Conservation (phyloP, 1,284 basidiomycete genomes). For the Thelephora terrestris region DNA sequence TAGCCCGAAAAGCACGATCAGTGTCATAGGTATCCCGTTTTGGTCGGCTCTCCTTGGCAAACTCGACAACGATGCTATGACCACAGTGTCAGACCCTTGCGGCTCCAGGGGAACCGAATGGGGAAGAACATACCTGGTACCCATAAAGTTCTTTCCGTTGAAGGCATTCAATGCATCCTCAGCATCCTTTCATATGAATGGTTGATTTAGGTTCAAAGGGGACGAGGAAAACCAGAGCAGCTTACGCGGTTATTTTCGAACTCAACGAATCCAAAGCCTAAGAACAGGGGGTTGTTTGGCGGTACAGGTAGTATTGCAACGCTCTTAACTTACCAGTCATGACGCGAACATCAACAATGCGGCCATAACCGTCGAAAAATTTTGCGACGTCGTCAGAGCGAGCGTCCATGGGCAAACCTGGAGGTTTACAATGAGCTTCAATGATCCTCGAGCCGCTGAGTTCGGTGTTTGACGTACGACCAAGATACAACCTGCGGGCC, state of each 20-base stretch:
- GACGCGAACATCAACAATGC: conserved; percentile 83
- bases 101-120: background rate
- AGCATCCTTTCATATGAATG: conserved; percentile 54
- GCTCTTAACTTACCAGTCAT: conserved; percentile 65
- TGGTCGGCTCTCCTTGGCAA: conserved; percentile 81
- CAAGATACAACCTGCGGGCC: conserved; percentile 1
- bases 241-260: conserved; percentile 73
- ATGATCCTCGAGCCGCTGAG: background rate
- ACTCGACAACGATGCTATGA: conserved; percentile 79
- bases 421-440: background rate
- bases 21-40: conserved; percentile 69
- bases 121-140: conserved; percentile 52
- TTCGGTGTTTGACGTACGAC: background rate
- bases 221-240: conserved; percentile 4
- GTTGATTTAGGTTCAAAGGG: conserved; percentile 3
- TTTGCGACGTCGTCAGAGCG: conserved; percentile 73
- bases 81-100: background rate
- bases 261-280: conserved; percentile 91
- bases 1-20: conserved; percentile 45
- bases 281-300: background rate
- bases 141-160: conserved; percentile 84
- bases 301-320: background rate
- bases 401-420: conserved; percentile 71
- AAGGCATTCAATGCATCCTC: conserved; percentile 84
- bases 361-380: conserved; percentile 81